phyloP scores from a whole-genome alignment of 768 basidiomycete genomes.

The Erythrobasidium yunnanense region DNA sequence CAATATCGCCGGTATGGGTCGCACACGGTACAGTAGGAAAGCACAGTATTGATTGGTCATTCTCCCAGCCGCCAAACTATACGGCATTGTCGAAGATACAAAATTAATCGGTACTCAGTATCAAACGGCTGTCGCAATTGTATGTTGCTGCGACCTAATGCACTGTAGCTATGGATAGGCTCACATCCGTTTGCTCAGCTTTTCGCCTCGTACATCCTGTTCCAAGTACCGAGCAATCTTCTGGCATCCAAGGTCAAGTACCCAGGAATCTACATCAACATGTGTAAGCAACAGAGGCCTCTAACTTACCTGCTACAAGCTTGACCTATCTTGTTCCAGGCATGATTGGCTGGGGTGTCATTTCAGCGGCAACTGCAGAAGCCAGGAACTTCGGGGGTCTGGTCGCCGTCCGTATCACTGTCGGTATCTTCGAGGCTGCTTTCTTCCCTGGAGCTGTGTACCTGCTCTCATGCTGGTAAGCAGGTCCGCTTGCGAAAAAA shows the following conservation, averaged over 20 bases:
- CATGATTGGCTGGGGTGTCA: conserved; percentile 53
- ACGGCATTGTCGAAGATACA: conserved; percentile 39
- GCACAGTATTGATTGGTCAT: too few species aligned
- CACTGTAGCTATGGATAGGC: too few species aligned
- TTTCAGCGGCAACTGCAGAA: conserved; percentile 45
- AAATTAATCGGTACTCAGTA: conserved; percentile 36
- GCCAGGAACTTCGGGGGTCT: conserved; percentile 46
- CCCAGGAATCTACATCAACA: conserved; percentile 20
- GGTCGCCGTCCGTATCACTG: conserved; percentile 53
- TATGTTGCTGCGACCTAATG: too few species aligned
- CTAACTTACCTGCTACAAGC: conserved; percentile 33
- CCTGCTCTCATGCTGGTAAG: conserved; percentile 58
- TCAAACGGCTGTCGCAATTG: conserved; percentile 26
- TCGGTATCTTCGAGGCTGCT: conserved; percentile 31
- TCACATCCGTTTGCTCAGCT: too few species aligned
- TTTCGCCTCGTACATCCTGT: conserved; percentile 33
- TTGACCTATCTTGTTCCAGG: conserved; percentile 38
- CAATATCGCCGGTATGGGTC: too few species aligned
- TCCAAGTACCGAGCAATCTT: conserved; percentile 26
- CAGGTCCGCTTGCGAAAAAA: too few species aligned
- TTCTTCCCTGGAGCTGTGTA: conserved; percentile 44
- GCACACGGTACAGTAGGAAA: too few species aligned
- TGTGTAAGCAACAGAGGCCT: neutral
- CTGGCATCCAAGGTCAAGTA: neutral
- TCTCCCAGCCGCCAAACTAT: conserved; percentile 32